Evolutionary conservation across 805 yeast genomes (phyloP), one percentile per base, ranked within the genome.

Genomic region (Clavispora carvajalis): DNA sequence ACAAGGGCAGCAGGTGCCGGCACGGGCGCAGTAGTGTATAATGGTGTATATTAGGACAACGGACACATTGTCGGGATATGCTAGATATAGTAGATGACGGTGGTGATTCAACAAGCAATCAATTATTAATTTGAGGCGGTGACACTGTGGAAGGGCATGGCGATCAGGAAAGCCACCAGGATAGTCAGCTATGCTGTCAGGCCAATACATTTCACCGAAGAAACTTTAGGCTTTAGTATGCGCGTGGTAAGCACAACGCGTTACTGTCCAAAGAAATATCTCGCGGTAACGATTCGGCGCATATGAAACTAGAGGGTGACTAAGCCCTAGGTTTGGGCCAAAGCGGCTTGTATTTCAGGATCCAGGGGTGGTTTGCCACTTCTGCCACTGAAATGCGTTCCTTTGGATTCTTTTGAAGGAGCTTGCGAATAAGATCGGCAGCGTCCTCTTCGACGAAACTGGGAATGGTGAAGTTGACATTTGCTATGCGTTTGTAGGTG

Each of bases 331-430:
- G 23, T 12, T 39, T 43, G 10, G 69, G 68, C 96, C 96, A 88
- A 24, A 60, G 59, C 1, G 76, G 74, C 49, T 70, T 74, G 52
- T 88, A 78, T 51, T 77, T 79, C 10, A 65, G 46, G 2, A 91
- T 83, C 97, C 97, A 91, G 0, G 95, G 93, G 58, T 91, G 99
- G 5, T 58, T 58, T 33, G 76, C 71, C 3, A 90, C 82, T 12
- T 82, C 81, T 4, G 61, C 58, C 40, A 93, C 65, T 0, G 75
- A 59, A 40, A 81, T 68, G 51, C 99, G 71, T 41, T 80, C 70
- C 3, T 65, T 73, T 0, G 96, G 95, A 41, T 79, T 80, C 44
- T 81, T 80, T 45, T 76, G 78, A 26, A 93, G 61, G 18, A 91
- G 67, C 44, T 67, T 69, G 24, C 57, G 58, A 10, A 91, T 85